These are phyloP conservation scores for Metschnikowia rubicola DNA, from an alignment of 805 yeast species.

Conservation along the genomic window DNA sequence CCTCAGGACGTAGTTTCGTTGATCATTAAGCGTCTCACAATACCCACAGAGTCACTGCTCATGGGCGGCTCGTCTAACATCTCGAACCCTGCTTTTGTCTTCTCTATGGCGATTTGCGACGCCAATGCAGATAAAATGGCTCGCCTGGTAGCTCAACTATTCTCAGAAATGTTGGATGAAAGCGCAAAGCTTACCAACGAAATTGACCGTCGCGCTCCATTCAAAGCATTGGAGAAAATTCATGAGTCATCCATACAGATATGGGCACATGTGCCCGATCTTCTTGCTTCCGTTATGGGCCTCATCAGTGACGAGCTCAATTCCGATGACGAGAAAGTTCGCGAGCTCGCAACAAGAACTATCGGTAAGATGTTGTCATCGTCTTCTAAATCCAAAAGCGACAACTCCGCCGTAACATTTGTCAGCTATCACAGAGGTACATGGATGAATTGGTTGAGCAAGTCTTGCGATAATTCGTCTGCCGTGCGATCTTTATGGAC, in stretches of 20 bases:
- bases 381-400: conserved; percentile 26
- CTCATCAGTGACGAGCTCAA: conserved; percentile 74
- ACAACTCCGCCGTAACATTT: conserved; percentile 54
- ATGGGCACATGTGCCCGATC: conserved; percentile 77
- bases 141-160: conserved; percentile 71
- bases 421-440: conserved; percentile 53
- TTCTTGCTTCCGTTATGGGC: conserved; percentile 70
- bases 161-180: conserved; percentile 70
- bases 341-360: conserved; percentile 68
- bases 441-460: conserved; percentile 70
- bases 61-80: conserved; percentile 23
- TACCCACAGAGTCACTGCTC: conserved; percentile 29
- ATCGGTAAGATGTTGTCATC: conserved; percentile 58
- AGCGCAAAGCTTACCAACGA: conserved; percentile 22
- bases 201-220: conserved; percentile 15
- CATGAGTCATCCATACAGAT: conserved; percentile 62
- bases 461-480: conserved; percentile 65
- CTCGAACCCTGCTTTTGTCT: conserved; percentile 58
- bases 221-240: conserved; percentile 52
- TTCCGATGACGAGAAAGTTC: conserved; percentile 61
- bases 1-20: conserved; percentile 59
- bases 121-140: conserved; percentile 70
- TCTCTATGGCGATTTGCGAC: conserved; percentile 66
- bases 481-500: conserved; percentile 70
- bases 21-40: conserved; percentile 53